These are phyloP conservation scores for Trichoderma sp. DNA, from an alignment of 2,329 filamentous ascomycete species.

Conservation along the genomic window DNA sequence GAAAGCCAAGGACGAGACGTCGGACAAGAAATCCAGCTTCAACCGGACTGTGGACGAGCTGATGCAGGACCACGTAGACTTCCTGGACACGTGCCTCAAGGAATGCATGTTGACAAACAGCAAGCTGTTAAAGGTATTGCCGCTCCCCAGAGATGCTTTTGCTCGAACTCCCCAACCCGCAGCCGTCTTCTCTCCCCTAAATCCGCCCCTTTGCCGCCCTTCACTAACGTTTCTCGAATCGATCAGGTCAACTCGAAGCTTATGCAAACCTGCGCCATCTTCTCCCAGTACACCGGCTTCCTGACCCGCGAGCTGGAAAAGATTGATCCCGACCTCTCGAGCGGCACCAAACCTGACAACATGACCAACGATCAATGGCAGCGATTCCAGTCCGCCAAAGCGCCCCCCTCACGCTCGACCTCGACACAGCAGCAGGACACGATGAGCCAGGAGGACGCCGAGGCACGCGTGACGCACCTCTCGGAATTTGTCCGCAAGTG, in stretches of 20 bases:
- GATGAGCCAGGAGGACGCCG: slow-evolving; percentile 44
- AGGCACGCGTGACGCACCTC: slow-evolving; percentile 68
- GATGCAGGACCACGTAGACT: slow-evolving; percentile 99
- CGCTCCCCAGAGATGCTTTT: not conserved
- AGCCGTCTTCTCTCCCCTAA: not conserved
- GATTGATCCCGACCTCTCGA: slow-evolving; percentile 75
- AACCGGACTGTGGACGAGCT: slow-evolving; percentile 87
- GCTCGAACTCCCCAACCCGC: too few relatives aligned
- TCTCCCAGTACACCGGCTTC: slow-evolving; percentile 85
- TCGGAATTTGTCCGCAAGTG: slow-evolving; percentile 88
- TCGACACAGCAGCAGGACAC: slow-evolving; percentile 38
- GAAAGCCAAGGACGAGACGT: slow-evolving; percentile 52
- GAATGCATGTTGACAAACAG: slow-evolving; percentile 99
- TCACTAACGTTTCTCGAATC: not conserved
- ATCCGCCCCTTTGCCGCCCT: not conserved
- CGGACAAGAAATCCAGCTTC: slow-evolving; percentile 37
- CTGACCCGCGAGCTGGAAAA: slow-evolving; percentile 83
- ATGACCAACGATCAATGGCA: slow-evolving; percentile 65
- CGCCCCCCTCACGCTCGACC: slow-evolving; percentile 40
- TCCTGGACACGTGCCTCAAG: slow-evolving; percentile 94
- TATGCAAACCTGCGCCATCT: slow-evolving; percentile 93
- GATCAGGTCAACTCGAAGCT: slow-evolving; percentile 91
- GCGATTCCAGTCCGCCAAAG: slow-evolving; percentile 55
- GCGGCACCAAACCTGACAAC: slow-evolving; percentile 58
- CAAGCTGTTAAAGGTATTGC: slow-evolving; percentile 79